Percentiles rank a stretch among this genome's conserved stretches.
Evolutionary conservation across 495 filamentous ascomycete genomes (phyloP).

Genomic region (Xylaria cubensis): DNA sequence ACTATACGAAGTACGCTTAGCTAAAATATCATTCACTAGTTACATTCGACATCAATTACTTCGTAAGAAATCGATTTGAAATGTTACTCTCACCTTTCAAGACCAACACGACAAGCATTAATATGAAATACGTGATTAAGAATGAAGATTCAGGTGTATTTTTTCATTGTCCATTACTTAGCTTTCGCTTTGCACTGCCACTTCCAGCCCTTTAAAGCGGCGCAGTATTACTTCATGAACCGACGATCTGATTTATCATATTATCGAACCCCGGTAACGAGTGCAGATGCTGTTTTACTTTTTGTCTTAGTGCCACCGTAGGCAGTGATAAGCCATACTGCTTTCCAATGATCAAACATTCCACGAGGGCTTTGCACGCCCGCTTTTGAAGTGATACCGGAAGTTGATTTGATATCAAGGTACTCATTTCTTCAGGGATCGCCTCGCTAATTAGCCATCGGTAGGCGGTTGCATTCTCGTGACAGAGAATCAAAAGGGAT

Average conservation of each 20-base stretch:
- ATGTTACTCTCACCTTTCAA: background rate
- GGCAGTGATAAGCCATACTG: constrained; percentile 37
- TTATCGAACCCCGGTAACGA: background rate
- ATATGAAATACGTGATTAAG: background rate
- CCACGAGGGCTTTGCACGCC: constrained; percentile 4
- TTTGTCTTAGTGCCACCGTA: constrained; percentile 22
- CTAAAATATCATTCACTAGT: background rate
- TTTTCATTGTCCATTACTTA: no score
- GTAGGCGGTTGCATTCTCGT: background rate
- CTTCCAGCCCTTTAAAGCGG: background rate
- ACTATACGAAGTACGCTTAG: background rate
- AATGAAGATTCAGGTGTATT: no score
- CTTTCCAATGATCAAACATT: constrained; percentile 36
- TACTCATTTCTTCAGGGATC: background rate
- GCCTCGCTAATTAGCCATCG: constrained; percentile 8
- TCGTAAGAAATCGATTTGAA: background rate
- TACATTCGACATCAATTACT: background rate
- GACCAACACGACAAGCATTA: background rate
- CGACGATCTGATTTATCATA: constrained; percentile 31
- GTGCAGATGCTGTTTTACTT: constrained; percentile 30
- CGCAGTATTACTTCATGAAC: constrained; percentile 26
- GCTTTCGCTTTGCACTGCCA: background rate
- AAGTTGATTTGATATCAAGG: background rate
- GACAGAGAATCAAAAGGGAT: background rate
- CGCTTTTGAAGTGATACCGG: background rate